Evolutionary conservation across 78 protist species (phyloP), one percentile per base, ranked within the genome.

Genomic region (Thecamonas trahens): DNA sequence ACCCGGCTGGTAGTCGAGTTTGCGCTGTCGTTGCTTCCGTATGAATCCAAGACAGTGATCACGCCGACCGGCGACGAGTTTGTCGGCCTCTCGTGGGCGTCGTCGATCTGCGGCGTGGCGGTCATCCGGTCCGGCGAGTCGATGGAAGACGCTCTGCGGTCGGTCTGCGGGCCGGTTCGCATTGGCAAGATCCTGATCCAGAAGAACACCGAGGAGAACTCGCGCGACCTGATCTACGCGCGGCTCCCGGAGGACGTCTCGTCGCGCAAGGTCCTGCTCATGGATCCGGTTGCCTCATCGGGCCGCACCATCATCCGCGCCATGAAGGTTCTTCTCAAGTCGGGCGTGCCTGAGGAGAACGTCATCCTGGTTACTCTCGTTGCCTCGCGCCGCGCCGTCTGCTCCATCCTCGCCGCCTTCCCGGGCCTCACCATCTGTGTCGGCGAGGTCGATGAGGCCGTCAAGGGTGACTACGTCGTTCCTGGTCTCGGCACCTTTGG

Each of bases 161-260:
- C 4, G 7, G 22, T 31, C 24, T 69, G 74, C 63, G 37, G 57
- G n/a, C 47, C 9, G 39, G 73, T 77, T 22, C 71, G 83, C 49
- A 77, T 77, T 17, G 83, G 83, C 37, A 77, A 77, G 57, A 59
- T 77, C 68, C 69, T 77, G 37, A 77, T 77, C 50, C 82, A 76
- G 52, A 15, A 75, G 5, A 14, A 75, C 34, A 42, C 47, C 47
- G 47, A 11, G 47, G 11, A 6, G 47, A 42, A 42, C 47, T 6
- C 6, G 47, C 47, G 47, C 22, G 47, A 53, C 31, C 62, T 57
- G 35, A 34, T 57, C 62, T 57, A 57, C 34, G 35, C 3, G 35
- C 6, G 17, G 8, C 62, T 57, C 14, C 62, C 62, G 4, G 3
- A 13, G 62, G 62, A 57, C 17, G 24, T 57, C 45, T 5, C 8